Evolutionary conservation across 108 stramenopile genomes (phyloP), one percentile per base, ranked within the genome.

Genomic region (Cyclotella atomus): DNA sequence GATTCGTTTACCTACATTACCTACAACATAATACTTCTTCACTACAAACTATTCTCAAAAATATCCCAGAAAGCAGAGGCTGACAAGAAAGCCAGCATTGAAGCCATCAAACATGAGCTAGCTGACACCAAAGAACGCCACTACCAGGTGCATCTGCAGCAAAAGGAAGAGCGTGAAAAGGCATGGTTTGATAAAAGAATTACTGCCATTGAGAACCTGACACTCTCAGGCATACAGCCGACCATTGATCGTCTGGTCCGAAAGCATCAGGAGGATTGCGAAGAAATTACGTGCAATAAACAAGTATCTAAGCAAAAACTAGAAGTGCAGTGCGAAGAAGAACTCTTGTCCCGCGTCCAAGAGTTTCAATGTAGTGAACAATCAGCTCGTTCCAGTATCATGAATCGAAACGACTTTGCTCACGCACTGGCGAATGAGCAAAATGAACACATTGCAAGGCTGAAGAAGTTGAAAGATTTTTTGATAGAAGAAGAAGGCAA

Each of bases 211-310:
- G 19, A 75, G 41, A 57, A 70, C 20, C 9, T 74, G 21, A 81
- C 80, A 2, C 55, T 73, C 38, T 65, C 65, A 52, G 78, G 78
- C 14, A 74, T 76, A 24, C 65, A 76, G 34, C 73, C 80, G 36
- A 70, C 64, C 17, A 57, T 81, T 30, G 63, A 70, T 20, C 62
- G 80, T 14, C 44, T 81, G 10, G 30, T 71, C 20, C 20, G 49
- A 10, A 81, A 81, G 16, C 80, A 81, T 28, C 57, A 61, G 7
- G 73, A 81, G 10, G 63, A 65, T 45, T 75, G 61, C 21, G 69
- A 71, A 30, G 73, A 65, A 47, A 75, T 81, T 17, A 74, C 61
- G 35, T 74, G 59, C 69, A 50, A 81, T 1, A 60, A 32, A 8
- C 21, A 65, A 20, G 53, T 55, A 5, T 43, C 73, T 0, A 81